phyloP scores from a whole-genome alignment of 2,329 filamentous ascomycete species.

The Pseudocercospora crystallina region DNA sequence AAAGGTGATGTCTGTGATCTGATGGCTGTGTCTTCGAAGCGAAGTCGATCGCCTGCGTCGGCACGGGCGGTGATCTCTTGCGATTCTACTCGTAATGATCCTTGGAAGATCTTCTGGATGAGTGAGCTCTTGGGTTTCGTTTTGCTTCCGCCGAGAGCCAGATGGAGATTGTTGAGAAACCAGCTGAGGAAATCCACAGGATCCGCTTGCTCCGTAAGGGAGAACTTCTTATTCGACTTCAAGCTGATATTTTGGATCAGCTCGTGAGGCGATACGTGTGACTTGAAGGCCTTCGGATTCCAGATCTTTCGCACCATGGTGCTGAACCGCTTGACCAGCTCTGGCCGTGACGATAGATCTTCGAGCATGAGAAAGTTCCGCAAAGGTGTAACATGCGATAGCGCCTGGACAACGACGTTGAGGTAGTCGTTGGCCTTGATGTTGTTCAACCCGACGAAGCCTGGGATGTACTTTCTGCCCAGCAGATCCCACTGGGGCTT shows the following conservation, averaged over 20 bases:
- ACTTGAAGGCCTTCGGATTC: conserved; percentile 95
- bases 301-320: conserved; percentile 94
- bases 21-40: conserved; percentile 90
- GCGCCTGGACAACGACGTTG: conserved; percentile 88
- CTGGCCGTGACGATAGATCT: conserved; percentile 69
- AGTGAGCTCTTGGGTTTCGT: conserved; percentile 82
- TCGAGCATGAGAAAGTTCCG: conserved; percentile 91
- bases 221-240: conserved; percentile 88
- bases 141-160: conserved; percentile 85
- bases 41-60: conserved; percentile 80
- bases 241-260: conserved; percentile 91
- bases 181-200: conserved; percentile 95
- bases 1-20: conserved; percentile 76
- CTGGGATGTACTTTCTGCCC: conserved; percentile 84
- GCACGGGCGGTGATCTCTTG: conserved; percentile 91
- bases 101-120: conserved; percentile 91
- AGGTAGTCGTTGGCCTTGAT: conserved; percentile 99
- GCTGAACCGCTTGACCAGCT: conserved; percentile 83
- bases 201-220: conserved; percentile 85
- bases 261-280: conserved; percentile 95
- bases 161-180: conserved; percentile 95
- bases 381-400: conserved; percentile 85
- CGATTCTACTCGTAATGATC: conserved; percentile 85
- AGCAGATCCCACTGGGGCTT: conserved; percentile 71
- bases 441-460: conserved; percentile 99